Evolutionary conservation across 2,329 filamentous ascomycete species (phyloP).

Genomic region (Beauveria australis): DNA sequence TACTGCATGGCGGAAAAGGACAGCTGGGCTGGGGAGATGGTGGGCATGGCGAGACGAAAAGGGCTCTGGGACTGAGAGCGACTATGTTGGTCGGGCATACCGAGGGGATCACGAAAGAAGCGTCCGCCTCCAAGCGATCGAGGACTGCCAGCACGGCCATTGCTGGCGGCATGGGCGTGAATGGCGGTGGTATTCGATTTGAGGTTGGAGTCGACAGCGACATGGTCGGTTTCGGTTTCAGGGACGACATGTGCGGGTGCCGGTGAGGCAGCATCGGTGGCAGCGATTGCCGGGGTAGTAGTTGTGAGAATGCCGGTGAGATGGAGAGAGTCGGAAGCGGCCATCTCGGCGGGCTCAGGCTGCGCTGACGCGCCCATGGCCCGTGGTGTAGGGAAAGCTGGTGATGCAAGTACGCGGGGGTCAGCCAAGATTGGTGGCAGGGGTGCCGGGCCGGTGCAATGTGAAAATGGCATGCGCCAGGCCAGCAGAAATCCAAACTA

Average conservation of each 20-base stretch:
- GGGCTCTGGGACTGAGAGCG: slow-evolving; percentile 31
- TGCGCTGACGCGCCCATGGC: background rate
- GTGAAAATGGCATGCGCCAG: background rate
- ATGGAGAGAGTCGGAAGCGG: background rate
- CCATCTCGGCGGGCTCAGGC: slow-evolving; percentile 6
- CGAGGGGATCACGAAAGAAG: slow-evolving; percentile 26
- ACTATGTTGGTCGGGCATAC: slow-evolving; percentile 13
- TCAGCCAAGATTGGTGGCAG: background rate
- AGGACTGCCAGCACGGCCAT: slow-evolving; percentile 18
- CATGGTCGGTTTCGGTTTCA: slow-evolving; percentile 14
- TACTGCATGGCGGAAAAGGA: slow-evolving; percentile 65
- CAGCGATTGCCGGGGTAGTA: background rate
- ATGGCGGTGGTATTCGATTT: slow-evolving; percentile 12
- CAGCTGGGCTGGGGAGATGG: slow-evolving; percentile 42
- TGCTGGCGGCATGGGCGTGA: slow-evolving; percentile 1
- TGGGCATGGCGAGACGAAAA: slow-evolving; percentile 35
- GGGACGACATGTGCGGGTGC: slow-evolving; percentile 6
- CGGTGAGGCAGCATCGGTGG: slow-evolving; percentile 13
- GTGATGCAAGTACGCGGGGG: background rate
- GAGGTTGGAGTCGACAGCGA: slow-evolving; percentile 12
- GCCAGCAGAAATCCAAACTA: background rate
- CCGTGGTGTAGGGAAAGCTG: background rate
- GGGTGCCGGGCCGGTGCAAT: background rate
- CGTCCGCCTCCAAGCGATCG: slow-evolving; percentile 21
- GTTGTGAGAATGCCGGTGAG: background rate